phyloP scores from a whole-genome alignment of 2,329 filamentous ascomycete species.

The Dryadomyces quercivorus region DNA sequence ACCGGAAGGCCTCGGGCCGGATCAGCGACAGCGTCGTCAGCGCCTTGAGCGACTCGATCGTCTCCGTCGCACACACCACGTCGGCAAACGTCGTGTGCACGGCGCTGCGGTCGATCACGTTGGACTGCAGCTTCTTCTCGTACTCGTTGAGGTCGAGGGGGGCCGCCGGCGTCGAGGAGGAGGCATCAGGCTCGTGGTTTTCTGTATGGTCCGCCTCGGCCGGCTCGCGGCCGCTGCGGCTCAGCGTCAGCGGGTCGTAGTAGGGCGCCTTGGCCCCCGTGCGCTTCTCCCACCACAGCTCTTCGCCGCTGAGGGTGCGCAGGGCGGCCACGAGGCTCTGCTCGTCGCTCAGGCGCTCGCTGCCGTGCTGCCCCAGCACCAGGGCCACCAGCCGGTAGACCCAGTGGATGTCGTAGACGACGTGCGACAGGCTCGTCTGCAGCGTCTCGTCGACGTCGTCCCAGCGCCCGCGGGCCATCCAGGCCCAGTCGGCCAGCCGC shows the following conservation, averaged over 20 bases:
- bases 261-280: conserved; percentile 15
- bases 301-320: conserved; percentile 15
- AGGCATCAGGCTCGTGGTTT: background rate
- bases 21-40: conserved; percentile 78
- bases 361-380: conserved; percentile 13
- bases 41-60: conserved; percentile 76
- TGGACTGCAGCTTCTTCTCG: conserved; percentile 70
- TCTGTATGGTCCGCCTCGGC: too few species aligned
- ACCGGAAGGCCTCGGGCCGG: conserved; percentile 88
- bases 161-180: background rate
- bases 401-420: conserved; percentile 20
- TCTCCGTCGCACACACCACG: conserved; percentile 71
- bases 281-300: conserved; percentile 15
- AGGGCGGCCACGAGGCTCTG: conserved; percentile 14
- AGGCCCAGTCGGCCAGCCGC: conserved; percentile 7
- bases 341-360: conserved; percentile 7
- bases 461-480: background rate
- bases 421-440: conserved; percentile 2
- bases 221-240: too few species aligned
- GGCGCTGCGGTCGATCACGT: conserved; percentile 69
- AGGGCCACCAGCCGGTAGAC: conserved; percentile 19
- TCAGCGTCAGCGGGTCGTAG: conserved; percentile 13
- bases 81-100: conserved; percentile 81
- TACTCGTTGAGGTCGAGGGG: conserved; percentile 43
- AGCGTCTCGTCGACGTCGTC: background rate